Evolutionary conservation across 306 rosid species (phyloP).

Genomic region (Vachellia collinsii): DNA sequence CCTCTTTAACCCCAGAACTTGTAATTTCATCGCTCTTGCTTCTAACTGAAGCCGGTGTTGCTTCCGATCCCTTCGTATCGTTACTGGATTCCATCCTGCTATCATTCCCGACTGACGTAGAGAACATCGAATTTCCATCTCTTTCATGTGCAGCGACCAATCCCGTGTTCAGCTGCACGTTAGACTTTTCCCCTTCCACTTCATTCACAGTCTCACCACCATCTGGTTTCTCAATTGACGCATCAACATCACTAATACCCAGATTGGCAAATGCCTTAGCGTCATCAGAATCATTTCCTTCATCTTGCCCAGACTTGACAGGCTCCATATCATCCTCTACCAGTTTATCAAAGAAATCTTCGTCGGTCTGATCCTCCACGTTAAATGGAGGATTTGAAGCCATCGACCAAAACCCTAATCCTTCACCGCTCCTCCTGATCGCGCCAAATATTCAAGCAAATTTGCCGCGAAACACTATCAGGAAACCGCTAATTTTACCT

Average conservation of each 20-base stretch:
- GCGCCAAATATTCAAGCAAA: slow-evolving; percentile 33
- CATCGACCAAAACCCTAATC: slow-evolving; percentile 58
- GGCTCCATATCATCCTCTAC: slow-evolving; percentile 71
- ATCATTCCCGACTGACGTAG: slow-evolving; percentile 44
- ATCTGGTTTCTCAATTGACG: slow-evolving; percentile 45
- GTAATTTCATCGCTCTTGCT: slow-evolving; percentile 38
- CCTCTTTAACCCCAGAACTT: slow-evolving; percentile 63
- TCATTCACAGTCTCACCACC: slow-evolving; percentile 34
- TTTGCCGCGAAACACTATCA: slow-evolving; percentile 26
- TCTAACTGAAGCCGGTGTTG: slow-evolving; percentile 15
- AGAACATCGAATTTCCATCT: slow-evolving; percentile 37
- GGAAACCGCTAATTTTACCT: slow-evolving; percentile 31
- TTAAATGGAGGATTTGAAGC: slow-evolving; percentile 83
- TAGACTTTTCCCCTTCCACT: slow-evolving; percentile 26
- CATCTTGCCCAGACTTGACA: slow-evolving; percentile 33
- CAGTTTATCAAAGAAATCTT: slow-evolving; percentile 88
- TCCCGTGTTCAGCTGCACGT: slow-evolving; percentile 33
- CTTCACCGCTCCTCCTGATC: slow-evolving; percentile 42
- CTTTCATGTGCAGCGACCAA: slow-evolving; percentile 35
- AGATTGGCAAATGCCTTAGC: slow-evolving; percentile 62
- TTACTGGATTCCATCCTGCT: slow-evolving; percentile 31
- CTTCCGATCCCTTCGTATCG: slow-evolving; percentile 43
- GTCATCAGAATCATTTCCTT: slow-evolving; percentile 64
- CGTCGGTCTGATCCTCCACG: slow-evolving; percentile 91
- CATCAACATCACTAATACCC: slow-evolving; percentile 47